Percentiles rank a stretch among this genome's conserved stretches.
These are phyloP conservation scores for Amborella trichopoda DNA, from an alignment of 164 flowering plant species.

Conservation along the genomic window DNA sequence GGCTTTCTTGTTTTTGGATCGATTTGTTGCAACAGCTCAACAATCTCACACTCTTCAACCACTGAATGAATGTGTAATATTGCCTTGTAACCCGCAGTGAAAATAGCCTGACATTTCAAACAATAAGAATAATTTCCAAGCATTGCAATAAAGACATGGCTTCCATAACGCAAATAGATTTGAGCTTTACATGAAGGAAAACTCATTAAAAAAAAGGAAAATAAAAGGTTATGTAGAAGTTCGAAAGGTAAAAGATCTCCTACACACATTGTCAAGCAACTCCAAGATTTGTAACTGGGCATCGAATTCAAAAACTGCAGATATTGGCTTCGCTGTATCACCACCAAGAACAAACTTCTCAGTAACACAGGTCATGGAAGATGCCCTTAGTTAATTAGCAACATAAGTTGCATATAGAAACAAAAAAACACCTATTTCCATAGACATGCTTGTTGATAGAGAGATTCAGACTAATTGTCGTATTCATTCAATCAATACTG, in stretches of 20 bases:
- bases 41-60: slow-evolving; percentile 97
- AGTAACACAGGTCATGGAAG: slow-evolving; percentile 1
- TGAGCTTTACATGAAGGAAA: neutral
- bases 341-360: slow-evolving; percentile 3
- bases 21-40: slow-evolving; percentile 72
- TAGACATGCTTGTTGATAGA: too few species aligned
- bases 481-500: too few species aligned
- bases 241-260: neutral
- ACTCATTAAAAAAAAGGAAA: neutral
- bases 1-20: slow-evolving; percentile 90
- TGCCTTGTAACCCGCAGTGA: slow-evolving; percentile 98
- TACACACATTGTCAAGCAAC: slow-evolving; percentile 76
- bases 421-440: too few species aligned
- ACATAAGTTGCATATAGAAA: too few species aligned
- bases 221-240: neutral
- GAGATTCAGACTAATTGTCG: too few species aligned
- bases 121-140: slow-evolving; percentile 2
- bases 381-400: too few species aligned
- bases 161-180: neutral
- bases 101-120: slow-evolving; percentile 60
- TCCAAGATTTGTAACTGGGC: slow-evolving; percentile 92
- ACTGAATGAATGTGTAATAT: slow-evolving; percentile 86
- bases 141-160: neutral
- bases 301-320: slow-evolving; percentile 62
- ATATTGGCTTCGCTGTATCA: slow-evolving; percentile 64